Evolutionary conservation across 1,284 basidiomycete species (phyloP), one percentile per base, ranked within the genome.

Genomic region (Fomitopsis schrenkii): DNA sequence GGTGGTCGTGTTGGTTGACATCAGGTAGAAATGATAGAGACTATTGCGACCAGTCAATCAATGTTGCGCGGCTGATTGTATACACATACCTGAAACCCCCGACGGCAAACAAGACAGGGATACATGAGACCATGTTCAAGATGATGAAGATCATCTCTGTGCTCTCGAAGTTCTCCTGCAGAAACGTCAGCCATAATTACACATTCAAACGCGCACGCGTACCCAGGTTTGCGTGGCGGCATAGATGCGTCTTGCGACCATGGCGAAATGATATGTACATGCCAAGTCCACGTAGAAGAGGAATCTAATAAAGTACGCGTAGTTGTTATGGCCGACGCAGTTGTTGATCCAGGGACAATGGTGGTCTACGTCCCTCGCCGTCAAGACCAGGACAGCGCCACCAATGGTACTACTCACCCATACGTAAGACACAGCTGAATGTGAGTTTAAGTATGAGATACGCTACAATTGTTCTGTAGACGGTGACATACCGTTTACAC

Each of bases 341-440:
- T 93, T 94, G 71, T 93, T 92, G 59, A 93, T 88, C 92, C 91
- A 94, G 26, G 91, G 91, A 72, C 95, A 97, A 69, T 97, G 95
- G 69, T 97, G 95, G 77, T 94, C 90, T 92, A 64, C 35, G 33
- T n/a, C 45, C 44, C 57, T 36, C 48, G 40, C 46, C 5, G 35
- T 54, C 3, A 54, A n/a, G 12, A 36, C 57, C 38, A 55, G 7
- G 26, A 41, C 22, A 10, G 52, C 36, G 22, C 61, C 58, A 35
- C 70, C 67, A 10, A 50, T n/a, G 14, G 4, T 7, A 12, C 10
- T 45, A 38, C 62, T 55, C 70, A 89, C 93, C 90, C 89, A 95
- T 94, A 53, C 91, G 84, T 59, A 94, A 80, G 8, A 94, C 82
- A 73, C 91, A 93, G 72, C 90, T 93, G 53, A 7, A 60, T 22